Evolutionary conservation across 2,329 filamentous ascomycete genomes (phyloP), one percentile per base, ranked within the genome.

Genomic region (Fusarium sp.): DNA sequence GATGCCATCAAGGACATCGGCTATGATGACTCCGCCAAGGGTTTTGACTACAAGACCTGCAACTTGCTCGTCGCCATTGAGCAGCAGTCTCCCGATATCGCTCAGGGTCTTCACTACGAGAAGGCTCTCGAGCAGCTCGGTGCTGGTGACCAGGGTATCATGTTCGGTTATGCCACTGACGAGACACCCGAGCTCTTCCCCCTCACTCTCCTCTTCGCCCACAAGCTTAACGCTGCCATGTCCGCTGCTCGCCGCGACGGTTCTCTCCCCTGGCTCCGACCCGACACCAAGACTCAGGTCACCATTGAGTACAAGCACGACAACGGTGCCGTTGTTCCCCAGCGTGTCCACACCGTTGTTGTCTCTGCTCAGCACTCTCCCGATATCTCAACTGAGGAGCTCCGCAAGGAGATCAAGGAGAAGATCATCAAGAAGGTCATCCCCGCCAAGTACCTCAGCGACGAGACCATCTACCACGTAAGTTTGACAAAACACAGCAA

Each of bases 41-140:
- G 96, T 73, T 99, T 99, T 86, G 96, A 99, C 88, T 97, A 98
- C 94, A 98, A 98, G 92, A 99, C 96, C 78, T 95, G 93, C 89
- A 98, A 98, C 88, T 90, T 99, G 81, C 91, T 98, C 79, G 95
- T 98, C 80, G 96, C 95, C 86, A 98, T 99, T 84, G 96, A 99
- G 92, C 91, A 99, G 88, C 96, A 99, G 87, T 98, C 95, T 69
- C 93, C 95, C 80, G 96, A 99, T 85, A 99, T 99, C 81, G 96
- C 96, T 78, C 96, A 98, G 88, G 96, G 96, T 89, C 94, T 99
- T 64, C 94, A 98, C 89, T 97, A 97, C 85, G 96, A 99, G 76
- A 90, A 98, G 88, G 94, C 94, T 77, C 92, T 99, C 54, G 96
- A 99, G 91, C 92, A 97, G 87, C 92, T 99, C 75, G 96, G 96